phyloP scores from a whole-genome alignment of 1,139 yeast genomes.

The Geotrichum citri-aurantii region DNA sequence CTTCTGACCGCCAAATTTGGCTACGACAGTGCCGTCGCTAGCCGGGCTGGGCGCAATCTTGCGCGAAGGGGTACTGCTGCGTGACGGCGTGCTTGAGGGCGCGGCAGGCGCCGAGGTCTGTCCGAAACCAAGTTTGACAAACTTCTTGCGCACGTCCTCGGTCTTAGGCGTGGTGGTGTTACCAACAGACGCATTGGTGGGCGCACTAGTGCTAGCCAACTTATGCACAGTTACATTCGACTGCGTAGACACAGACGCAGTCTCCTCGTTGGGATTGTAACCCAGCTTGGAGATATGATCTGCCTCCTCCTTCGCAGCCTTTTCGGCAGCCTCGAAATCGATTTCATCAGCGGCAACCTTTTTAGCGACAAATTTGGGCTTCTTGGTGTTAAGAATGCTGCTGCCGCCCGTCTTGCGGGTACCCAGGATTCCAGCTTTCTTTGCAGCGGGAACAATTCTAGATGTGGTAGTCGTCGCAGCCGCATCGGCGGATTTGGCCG shows the following conservation, averaged over 20 bases:
- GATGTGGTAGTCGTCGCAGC: slow-evolving; percentile 20
- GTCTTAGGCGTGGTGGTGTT: slow-evolving; percentile 15
- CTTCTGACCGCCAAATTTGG: slow-evolving; percentile 81
- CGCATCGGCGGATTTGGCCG: slow-evolving; percentile 3
- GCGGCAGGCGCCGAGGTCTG: slow-evolving; percentile 26
- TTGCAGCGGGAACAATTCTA: slow-evolving; percentile 20
- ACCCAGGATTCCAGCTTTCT: slow-evolving; percentile 13
- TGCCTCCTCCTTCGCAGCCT: slow-evolving; percentile 76
- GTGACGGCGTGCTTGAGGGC: background rate
- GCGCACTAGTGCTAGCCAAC: slow-evolving; percentile 20
- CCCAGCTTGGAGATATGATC: slow-evolving; percentile 69
- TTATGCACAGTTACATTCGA: slow-evolving; percentile 30
- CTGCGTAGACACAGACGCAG: slow-evolving; percentile 29
- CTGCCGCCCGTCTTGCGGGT: slow-evolving; percentile 20
- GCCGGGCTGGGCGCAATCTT: slow-evolving; percentile 37
- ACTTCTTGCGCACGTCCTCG: slow-evolving; percentile 21
- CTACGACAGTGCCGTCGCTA: slow-evolving; percentile 34
- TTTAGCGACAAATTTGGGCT: slow-evolving; percentile 35
- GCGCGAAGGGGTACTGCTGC: slow-evolving; percentile 10
- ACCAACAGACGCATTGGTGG: slow-evolving; percentile 16
- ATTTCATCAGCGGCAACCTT: slow-evolving; percentile 55
- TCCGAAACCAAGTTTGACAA: slow-evolving; percentile 37
- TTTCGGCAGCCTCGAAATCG: slow-evolving; percentile 89
- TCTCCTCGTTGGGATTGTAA: slow-evolving; percentile 53
- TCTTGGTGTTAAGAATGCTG: slow-evolving; percentile 33